phyloP scores from a whole-genome alignment of 345 rosid genomes.

The Citrus hindsii region DNA sequence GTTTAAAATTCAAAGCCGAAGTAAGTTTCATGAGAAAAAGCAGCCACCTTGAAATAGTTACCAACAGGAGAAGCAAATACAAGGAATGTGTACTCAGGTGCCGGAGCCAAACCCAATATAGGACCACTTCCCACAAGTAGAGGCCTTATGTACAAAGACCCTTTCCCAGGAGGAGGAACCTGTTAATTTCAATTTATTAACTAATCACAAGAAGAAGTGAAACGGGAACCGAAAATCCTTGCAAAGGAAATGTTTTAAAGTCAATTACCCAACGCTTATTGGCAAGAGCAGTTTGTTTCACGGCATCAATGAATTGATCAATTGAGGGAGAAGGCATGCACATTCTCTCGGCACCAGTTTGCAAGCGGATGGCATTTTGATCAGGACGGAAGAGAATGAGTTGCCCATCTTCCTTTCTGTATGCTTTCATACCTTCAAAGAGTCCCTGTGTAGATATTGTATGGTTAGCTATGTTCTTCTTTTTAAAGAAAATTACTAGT shows the following conservation, averaged over 20 bases:
- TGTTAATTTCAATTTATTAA: slow-evolving; percentile 10
- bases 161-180: slow-evolving; percentile 88
- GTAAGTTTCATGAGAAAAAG: not conserved
- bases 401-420: slow-evolving; percentile 61
- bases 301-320: slow-evolving; percentile 66
- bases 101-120: slow-evolving; percentile 64
- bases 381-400: slow-evolving; percentile 68
- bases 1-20: not conserved
- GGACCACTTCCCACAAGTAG: slow-evolving; percentile 76
- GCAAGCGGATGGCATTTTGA: slow-evolving; percentile 68
- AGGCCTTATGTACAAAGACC: slow-evolving; percentile 76
- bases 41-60: slow-evolving; percentile 69
- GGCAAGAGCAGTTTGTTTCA: slow-evolving; percentile 61
- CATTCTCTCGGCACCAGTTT: slow-evolving; percentile 71
- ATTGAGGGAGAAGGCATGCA: slow-evolving; percentile 78
- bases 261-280: slow-evolving; percentile 72
- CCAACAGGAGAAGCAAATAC: slow-evolving; percentile 72
- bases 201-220: not conserved
- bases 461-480: not conserved
- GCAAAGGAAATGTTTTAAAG: too few species aligned
- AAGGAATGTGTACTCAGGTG: slow-evolving; percentile 72
- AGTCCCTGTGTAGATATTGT: slow-evolving; percentile 38
- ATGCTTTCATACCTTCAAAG: slow-evolving; percentile 80
- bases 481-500: not conserved
- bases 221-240: not conserved